Base-by-base conservation (phyloP, 345 rosid species). In the Citrus trifoliata region DNA sequence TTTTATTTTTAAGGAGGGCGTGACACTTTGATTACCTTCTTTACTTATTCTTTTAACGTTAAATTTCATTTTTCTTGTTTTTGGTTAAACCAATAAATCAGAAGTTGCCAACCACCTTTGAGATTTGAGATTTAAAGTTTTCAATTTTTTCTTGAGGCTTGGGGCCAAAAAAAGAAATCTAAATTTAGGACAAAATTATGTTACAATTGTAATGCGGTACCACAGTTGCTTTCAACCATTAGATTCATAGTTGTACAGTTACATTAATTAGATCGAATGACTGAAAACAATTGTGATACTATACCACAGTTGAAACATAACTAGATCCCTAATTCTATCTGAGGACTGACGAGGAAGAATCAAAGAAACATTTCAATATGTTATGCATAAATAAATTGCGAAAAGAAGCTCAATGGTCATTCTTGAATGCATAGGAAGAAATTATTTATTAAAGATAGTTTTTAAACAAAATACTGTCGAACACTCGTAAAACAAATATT, bases 251-350 rank as follows among this genome's bases (percentile, higher is more conserved):
- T 32, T 32, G 0, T 32, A 4, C 5, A 32, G 0, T 32, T 32
- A 32, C 0, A 32, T 32, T 32, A 32, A 32, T 0, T 32, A 3
- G 4, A 32, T 32, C 0, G 33, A 32, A 32, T 32, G 33, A 0
- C 0, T 30, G 0, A 32, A 32, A 32, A 0, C 0, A 32, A 32
- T 32, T 4, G 5, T 32, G 5, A 4, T 32, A 32, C 5, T 4
- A 32, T 32, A 4, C 33, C 33, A 32, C 33, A 32, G 4, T 32
- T 32, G 5, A 0, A 32, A 32, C 5, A 32, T 32, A 32, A 32
- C 5, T 32, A 0, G 4, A 32, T 32, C 5, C 33, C 5, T 32
- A 32, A 3, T 13, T 42, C 51, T 14, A 3, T 25, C 27, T 9
- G 1, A 27, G 32, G 67, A 7, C 5, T 7, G 16, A 7, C 7